Evolutionary conservation across 2,329 filamentous ascomycete species (phyloP), one percentile per base, ranked within the genome.

Genomic region (Xylaria sp.): DNA sequence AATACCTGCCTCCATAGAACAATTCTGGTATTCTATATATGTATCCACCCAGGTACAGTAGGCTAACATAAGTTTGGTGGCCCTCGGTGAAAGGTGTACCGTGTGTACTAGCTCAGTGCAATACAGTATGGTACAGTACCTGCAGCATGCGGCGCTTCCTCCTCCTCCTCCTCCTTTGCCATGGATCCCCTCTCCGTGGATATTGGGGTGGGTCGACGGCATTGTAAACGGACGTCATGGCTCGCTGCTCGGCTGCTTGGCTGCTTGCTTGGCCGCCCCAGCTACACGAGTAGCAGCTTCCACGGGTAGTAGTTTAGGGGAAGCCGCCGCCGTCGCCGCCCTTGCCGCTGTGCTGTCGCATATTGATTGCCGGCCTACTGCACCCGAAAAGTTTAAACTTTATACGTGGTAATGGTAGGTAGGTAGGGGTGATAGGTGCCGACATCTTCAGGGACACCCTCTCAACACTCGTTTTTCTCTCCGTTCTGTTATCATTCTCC

Each of bases 141-240:
- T 31, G 28, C 5, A 31, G 9, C 28, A 31, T 31, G 9, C 28
- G 5, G 9, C 28, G 5, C 5, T 31, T 31, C 4, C 28, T 4
- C 5, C 9, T 9, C 28, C 28, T 5, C 9, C 28, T 9, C 28
- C 28, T 9, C 28, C 28, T 31, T 31, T 4, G 28, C 28, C 28
- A 31, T 31, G 28, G 9, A 31, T 31, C 28, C 9, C 28, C 15
- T 1, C n/a, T 8, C 55, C 25, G 56, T 46, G 40, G 47, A 47
- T 37, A 52, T 42, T 17, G 15, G 33, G 60, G n/a, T 63, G 60
- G 60, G 55, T 25, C 60, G 21, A 21, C 43, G 35, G 43, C 35
- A 23, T 31, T 14, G 25, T 52, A 47, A 53, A 58, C 17, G 60
- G 47, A 54, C 47, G 60, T 62, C 60, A 62, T 62, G 60, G 35